Evolutionary conservation across 2,329 filamentous ascomycete species (phyloP).

Genomic region (Apiospora rasikravindrae): DNA sequence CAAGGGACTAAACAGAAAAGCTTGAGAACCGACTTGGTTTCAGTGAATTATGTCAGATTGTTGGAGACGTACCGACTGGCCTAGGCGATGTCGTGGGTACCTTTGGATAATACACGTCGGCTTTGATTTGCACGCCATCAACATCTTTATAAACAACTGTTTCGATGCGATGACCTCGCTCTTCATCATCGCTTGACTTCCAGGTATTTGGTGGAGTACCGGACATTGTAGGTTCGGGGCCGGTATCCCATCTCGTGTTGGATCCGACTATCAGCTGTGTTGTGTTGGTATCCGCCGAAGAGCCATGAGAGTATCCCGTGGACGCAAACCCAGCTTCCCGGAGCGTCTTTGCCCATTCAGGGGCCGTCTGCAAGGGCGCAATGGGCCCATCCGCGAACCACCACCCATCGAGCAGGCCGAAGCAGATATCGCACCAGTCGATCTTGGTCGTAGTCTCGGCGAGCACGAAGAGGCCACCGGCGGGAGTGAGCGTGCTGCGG

Average conservation of each 20-base stretch:
- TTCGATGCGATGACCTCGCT: neutral
- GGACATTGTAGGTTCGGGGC: too few relatives aligned
- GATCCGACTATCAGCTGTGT: too few relatives aligned
- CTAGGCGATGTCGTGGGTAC: too few relatives aligned
- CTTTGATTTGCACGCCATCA: slow-evolving; percentile 28
- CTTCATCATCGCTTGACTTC: too few relatives aligned
- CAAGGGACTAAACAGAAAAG: too few relatives aligned
- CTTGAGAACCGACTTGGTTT: too few relatives aligned
- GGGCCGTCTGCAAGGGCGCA: neutral
- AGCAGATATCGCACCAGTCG: slow-evolving; percentile 36
- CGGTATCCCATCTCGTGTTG: too few relatives aligned
- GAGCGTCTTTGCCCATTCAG: neutral
- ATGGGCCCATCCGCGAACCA: slow-evolving; percentile 34
- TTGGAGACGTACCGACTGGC: too few relatives aligned
- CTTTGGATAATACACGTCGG: slow-evolving; percentile 40
- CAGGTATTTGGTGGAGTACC: too few relatives aligned
- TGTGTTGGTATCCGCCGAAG: too few relatives aligned
- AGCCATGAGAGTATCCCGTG: too few relatives aligned
- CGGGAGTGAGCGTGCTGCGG: slow-evolving; percentile 31
- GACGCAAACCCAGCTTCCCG: neutral
- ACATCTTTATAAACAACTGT: slow-evolving; percentile 31
- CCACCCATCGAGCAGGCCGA: slow-evolving; percentile 44
- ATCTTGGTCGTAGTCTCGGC: slow-evolving; percentile 36
- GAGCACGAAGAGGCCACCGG: neutral
- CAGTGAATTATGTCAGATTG: too few relatives aligned